Percentiles rank a stretch among this genome's conserved stretches.
These are phyloP conservation scores for Cephaloascus fragrans DNA, from an alignment of 805 yeast genomes.

Conservation along the genomic window DNA sequence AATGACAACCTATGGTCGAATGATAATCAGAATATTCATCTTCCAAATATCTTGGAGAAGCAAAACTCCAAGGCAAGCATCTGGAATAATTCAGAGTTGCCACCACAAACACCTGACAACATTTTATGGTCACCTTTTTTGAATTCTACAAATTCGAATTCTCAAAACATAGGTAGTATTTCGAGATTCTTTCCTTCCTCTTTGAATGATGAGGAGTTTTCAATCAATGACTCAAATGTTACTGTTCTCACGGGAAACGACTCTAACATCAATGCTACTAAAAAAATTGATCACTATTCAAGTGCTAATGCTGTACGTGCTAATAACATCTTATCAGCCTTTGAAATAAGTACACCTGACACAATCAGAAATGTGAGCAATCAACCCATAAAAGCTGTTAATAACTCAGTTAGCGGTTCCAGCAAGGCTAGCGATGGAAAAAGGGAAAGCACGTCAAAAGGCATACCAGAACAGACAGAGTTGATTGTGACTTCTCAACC, in stretches of 20 bases:
- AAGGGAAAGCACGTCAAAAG: not conserved
- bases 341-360: not conserved
- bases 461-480: not conserved
- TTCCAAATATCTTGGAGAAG: not conserved
- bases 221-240: not conserved
- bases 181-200: slow-evolving; percentile 16
- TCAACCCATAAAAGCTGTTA: not conserved
- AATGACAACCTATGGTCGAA: not conserved
- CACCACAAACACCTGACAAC: slow-evolving; percentile 13
- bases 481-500: not conserved
- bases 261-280: not conserved
- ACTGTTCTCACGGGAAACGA: not conserved
- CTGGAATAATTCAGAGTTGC: slow-evolving; percentile 13
- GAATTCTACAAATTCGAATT: slow-evolving; percentile 1
- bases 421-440: no score
- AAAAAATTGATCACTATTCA: no score
- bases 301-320: not conserved
- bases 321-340: not conserved
- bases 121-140: slow-evolving; percentile 14
- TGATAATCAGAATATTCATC: not conserved
- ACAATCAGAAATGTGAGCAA: not conserved
- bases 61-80: slow-evolving; percentile 4
- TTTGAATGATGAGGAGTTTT: slow-evolving; percentile 5
- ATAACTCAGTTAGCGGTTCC: no score
- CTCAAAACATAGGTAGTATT: slow-evolving; percentile 1